Evolutionary conservation across 495 filamentous ascomycete species (phyloP).

Genomic region (Aspergillus nanangensis): DNA sequence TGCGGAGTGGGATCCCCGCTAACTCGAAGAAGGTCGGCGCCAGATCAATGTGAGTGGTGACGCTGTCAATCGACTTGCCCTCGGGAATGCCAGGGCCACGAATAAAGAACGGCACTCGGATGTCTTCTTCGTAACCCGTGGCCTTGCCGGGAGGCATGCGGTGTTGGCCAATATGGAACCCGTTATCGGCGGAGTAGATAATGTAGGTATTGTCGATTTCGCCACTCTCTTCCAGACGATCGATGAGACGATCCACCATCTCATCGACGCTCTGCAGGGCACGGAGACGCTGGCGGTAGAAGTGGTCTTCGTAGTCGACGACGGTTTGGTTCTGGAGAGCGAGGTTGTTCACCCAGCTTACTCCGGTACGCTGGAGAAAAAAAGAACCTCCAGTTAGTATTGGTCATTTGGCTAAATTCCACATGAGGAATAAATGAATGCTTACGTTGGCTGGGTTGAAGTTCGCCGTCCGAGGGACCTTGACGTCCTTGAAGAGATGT

Average conservation of each 20-base stretch:
- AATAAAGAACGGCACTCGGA: conserved; percentile 62
- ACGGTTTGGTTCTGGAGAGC: conserved; percentile 47
- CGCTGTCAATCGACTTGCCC: conserved; percentile 41
- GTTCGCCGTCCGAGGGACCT: conserved; percentile 31
- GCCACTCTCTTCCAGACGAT: conserved; percentile 43
- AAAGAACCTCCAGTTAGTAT: conserved; percentile 53
- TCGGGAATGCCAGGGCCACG: conserved; percentile 53
- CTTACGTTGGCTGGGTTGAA: conserved; percentile 48
- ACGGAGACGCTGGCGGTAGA: conserved; percentile 59
- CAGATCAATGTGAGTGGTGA: conserved; percentile 66
- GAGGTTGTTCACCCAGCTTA: conserved; percentile 57
- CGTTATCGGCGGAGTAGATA: conserved; percentile 71
- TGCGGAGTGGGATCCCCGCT: conserved; percentile 40
- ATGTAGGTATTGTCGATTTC: conserved; percentile 66
- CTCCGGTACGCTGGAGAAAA: conserved; percentile 57
- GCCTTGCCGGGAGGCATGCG: conserved; percentile 67
- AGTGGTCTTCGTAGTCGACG: conserved; percentile 63
- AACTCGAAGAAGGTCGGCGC: conserved; percentile 59
- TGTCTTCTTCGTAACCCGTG: conserved; percentile 69
- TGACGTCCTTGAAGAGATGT: conserved; percentile 33
- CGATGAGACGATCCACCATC: conserved; percentile 55
- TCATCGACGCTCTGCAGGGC: conserved; percentile 67
- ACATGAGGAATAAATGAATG: conserved; percentile 26
- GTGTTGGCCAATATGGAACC: conserved; percentile 73
- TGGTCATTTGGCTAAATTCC: conserved; percentile 42